Base-by-base conservation (phyloP, 441 rosid genomes). In the Gossypium trilobum region DNA sequence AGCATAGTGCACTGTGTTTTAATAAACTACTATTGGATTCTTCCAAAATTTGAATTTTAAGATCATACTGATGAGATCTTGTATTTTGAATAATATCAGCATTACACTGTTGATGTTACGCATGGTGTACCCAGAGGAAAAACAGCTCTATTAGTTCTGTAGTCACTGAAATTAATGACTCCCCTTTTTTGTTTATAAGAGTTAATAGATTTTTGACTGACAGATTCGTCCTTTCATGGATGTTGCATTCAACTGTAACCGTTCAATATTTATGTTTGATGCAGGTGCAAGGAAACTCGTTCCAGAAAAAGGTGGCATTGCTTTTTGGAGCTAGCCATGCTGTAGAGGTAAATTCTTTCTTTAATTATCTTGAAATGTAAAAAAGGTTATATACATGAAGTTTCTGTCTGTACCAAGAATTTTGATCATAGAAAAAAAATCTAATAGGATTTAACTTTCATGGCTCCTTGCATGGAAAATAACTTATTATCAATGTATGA, bases 241-340 rank as follows among this genome's bases (percentile, higher is more conserved):
- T 73, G 59, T 75, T 68, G 13, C 51, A 39, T 72, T 72, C 16
- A 23, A 46, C 27, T 51, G 16, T 54, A 13, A 71, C 16, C 67
- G n/a, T 67, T 67, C 25, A 14, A 54, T 42, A 39, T 61, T 39
- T 48, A n/a, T 71, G 44, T 69, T 58, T 64, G 71, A 39, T 68
- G 19, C 91, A 95, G 99, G 92, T 82, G 68, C 93, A 78, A 70
- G 99, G 99, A 77, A 95, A 95, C 84, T 95, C 99, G 33, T 95
- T 92, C 87, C 99, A 88, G 82, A 95, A 95, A 86, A 95, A 92
- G 79, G 90, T 80, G 51, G 92, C 96, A 0, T 73, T 92, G 74
- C 84, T 95, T 66, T 86, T 95, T 80, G 99, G 99, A 58, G 70
- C 86, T 48, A 86, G 85, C 76, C 93, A 88, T 60, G 86, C 69